Evolutionary conservation across 208 protist species (phyloP).

Genomic region (Endotrypanum monterogeii): DNA sequence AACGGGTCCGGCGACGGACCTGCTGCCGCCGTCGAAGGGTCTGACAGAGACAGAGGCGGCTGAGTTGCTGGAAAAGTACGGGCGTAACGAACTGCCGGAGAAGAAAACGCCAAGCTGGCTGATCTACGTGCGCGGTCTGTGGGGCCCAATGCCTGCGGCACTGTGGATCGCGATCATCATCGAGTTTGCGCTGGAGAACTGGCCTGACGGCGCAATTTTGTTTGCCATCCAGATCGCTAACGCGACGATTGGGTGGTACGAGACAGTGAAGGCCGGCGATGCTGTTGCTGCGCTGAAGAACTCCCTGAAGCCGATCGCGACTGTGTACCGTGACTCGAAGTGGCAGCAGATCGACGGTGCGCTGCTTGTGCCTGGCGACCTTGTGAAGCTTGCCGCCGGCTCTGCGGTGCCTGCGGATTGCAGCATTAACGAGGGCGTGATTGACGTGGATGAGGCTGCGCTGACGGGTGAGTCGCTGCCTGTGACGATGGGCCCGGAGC

Average conservation of each 20-base stretch:
- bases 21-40: constrained; percentile 67
- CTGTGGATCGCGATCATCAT: constrained; percentile 92
- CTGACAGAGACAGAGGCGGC: constrained; percentile 66
- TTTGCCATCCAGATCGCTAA: constrained; percentile 86
- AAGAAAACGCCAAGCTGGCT: constrained; percentile 80
- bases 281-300: constrained; percentile 92
- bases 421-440: constrained; percentile 81
- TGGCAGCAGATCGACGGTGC: constrained; percentile 80
- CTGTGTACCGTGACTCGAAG: constrained; percentile 78
- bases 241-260: constrained; percentile 88
- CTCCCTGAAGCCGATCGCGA: constrained; percentile 82
- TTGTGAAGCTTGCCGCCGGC: constrained; percentile 90
- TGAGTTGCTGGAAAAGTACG: constrained; percentile 67
- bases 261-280: constrained; percentile 93
- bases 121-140: constrained; percentile 80
- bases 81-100: constrained; percentile 75
- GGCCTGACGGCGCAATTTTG: constrained; percentile 83
- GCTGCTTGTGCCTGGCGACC: constrained; percentile 94
- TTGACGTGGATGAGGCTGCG: constrained; percentile 95
- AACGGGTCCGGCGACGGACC: constrained; percentile 16
- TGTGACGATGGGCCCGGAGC: constrained; percentile 83
- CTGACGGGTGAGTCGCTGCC: constrained; percentile 97
- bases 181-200: constrained; percentile 88
- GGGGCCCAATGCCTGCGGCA: constrained; percentile 85
- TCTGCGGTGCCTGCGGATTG: constrained; percentile 94